Evolutionary conservation across 2,329 filamentous ascomycete genomes (phyloP).

Genomic region (Apiospora rasikravindrae): DNA sequence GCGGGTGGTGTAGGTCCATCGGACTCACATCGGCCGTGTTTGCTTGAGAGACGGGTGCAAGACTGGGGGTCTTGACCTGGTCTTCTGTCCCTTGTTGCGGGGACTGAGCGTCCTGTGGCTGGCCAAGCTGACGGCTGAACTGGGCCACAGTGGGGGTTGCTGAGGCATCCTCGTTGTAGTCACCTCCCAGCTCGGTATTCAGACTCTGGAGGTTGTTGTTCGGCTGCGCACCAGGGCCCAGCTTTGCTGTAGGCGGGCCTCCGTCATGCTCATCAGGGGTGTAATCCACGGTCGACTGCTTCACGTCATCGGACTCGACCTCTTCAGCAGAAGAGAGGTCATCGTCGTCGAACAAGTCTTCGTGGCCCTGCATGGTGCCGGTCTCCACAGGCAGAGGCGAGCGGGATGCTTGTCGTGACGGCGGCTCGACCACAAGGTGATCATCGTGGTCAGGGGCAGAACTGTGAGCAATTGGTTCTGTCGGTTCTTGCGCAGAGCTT

Average conservation of each 20-base stretch:
- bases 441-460: not conserved
- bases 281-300: not conserved
- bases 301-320: not conserved
- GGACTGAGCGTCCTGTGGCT: not conserved
- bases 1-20: constrained; percentile 9
- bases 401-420: constrained; percentile 11
- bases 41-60: not conserved
- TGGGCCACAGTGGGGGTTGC: not conserved
- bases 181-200: not conserved
- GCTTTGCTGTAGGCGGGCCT: not conserved
- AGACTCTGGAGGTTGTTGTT: not conserved
- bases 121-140: not conserved
- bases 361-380: constrained; percentile 41
- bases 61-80: constrained; percentile 10
- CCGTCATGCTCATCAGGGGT: not conserved
- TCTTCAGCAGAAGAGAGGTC: constrained; percentile 25
- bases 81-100: not conserved
- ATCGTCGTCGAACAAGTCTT: constrained; percentile 40
- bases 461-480: not conserved
- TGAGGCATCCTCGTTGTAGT: not conserved
- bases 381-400: constrained; percentile 33
- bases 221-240: not conserved
- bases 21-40: constrained; percentile 18
- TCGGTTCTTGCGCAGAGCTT: not conserved
- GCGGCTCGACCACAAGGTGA: not conserved